phyloP scores from a whole-genome alignment of 2,329 filamentous ascomycete genomes.

The Rhexocercosporidium sp. region DNA sequence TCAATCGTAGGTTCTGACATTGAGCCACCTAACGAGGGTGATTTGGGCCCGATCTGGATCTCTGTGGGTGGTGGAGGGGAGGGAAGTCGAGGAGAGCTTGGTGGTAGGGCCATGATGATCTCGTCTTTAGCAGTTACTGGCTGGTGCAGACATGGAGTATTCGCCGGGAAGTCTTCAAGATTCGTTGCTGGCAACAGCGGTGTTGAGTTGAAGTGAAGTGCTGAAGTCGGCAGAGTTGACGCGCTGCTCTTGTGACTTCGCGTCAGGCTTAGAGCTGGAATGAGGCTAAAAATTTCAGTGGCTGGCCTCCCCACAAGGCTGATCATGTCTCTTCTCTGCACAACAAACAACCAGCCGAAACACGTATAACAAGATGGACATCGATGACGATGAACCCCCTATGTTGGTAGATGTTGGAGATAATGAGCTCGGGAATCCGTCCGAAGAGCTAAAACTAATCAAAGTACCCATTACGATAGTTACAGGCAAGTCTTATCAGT shows the following conservation, averaged over 20 bases:
- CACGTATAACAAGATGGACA: slow-evolving; percentile 54
- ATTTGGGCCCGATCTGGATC: slow-evolving; percentile 85
- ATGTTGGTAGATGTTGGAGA: slow-evolving; percentile 60
- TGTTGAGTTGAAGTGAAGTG: background rate
- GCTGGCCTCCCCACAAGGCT: background rate
- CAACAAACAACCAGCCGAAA: background rate
- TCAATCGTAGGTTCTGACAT: slow-evolving; percentile 63
- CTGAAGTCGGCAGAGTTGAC: background rate
- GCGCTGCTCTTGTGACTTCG: slow-evolving; percentile 13
- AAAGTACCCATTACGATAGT: slow-evolving; percentile 88
- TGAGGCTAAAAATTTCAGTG: background rate
- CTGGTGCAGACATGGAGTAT: background rate
- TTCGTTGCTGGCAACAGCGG: background rate
- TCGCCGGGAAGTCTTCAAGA: background rate
- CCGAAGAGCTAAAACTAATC: slow-evolving; percentile 55
- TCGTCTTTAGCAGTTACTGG: background rate
- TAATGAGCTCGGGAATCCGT: slow-evolving; percentile 43
- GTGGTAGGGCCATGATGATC: slow-evolving; percentile 60
- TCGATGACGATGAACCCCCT: slow-evolving; percentile 70
- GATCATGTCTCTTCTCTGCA: background rate
- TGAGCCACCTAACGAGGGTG: slow-evolving; percentile 68
- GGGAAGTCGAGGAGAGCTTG: slow-evolving; percentile 88
- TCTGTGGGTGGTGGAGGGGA: slow-evolving; percentile 95
- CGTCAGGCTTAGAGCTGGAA: background rate
- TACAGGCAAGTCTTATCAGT: slow-evolving; percentile 61